These are phyloP conservation scores for Cucumis sativus DNA, from an alignment of 306 rosid genomes.

Conservation along the genomic window DNA sequence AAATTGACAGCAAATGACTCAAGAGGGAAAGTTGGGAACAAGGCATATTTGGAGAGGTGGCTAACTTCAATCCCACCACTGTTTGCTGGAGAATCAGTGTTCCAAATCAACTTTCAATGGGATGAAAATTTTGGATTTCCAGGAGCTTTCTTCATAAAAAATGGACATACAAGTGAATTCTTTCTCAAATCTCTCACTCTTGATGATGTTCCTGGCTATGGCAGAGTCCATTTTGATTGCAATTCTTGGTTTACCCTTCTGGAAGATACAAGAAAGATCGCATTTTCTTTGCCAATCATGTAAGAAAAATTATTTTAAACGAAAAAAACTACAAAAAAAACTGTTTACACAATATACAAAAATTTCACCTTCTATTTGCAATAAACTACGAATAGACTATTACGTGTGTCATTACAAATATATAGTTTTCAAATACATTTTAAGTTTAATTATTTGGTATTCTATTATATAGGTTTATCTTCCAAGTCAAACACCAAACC, in stretches of 20 bases:
- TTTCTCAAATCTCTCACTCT: constrained; percentile 52
- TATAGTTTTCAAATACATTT: no score
- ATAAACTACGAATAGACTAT: no score
- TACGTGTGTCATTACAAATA: no score
- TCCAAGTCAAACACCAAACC: constrained; percentile 47
- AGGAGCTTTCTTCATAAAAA: constrained; percentile 56
- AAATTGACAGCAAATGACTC: constrained; percentile 28
- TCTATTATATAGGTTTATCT: constrained; percentile 29
- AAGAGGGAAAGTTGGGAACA: constrained; percentile 46
- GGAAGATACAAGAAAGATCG: constrained; percentile 43
- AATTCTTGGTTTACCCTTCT: constrained; percentile 73
- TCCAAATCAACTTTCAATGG: constrained; percentile 45
- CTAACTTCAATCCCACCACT: constrained; percentile 29
- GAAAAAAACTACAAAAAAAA: no score
- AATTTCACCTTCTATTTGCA: no score
- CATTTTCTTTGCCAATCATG: constrained; percentile 75
- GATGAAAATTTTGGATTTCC: constrained; percentile 44
- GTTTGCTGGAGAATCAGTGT: constrained; percentile 40
- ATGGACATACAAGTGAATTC: constrained; percentile 61
- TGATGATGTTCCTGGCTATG: constrained; percentile 55
- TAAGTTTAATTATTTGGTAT: neutral
- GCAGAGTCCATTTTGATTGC: constrained; percentile 51
- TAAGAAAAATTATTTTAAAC: neutral
- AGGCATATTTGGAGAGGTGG: constrained; percentile 57
- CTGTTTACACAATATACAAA: no score